A percentile compares a stretch with the other conserved stretches of the same genome.
Evolutionary conservation across 139 green algal genomes (phyloP).

Genomic region (Coelastrella sp.): DNA sequence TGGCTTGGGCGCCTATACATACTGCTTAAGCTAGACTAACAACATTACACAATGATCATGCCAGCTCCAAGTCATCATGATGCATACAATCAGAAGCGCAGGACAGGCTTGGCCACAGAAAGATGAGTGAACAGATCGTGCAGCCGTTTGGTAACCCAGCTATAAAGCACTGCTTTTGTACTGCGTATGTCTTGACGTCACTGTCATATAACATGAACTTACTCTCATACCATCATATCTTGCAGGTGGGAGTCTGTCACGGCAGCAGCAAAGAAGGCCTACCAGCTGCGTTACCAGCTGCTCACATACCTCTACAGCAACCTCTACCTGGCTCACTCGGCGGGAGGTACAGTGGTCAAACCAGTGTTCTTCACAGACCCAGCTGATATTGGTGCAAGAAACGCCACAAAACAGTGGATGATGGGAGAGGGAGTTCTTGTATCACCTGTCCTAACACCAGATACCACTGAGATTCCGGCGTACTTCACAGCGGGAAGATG

Average conservation of each 20-base stretch:
- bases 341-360: constrained; percentile 4
- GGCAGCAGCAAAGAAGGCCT: constrained; percentile 25
- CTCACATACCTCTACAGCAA: constrained; percentile 48
- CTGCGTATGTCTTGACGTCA: background rate
- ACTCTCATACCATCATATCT: no score
- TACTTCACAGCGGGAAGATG: constrained; percentile 23
- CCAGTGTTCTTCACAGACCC: constrained; percentile 27
- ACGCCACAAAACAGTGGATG: constrained; percentile 33
- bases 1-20: no score
- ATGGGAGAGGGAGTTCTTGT: constrained; percentile 38
- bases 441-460: background rate
- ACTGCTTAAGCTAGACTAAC: no score
- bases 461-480: background rate
- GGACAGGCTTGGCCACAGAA: background rate
- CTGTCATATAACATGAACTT: no score
- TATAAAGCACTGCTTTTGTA: background rate
- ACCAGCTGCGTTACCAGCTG: constrained; percentile 35
- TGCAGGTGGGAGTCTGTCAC: constrained; percentile 53
- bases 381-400: background rate
- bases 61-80: no score
- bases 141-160: no score
- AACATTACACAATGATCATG: no score
- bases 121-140: no score
- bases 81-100: background rate
- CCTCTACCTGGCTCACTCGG: constrained; percentile 14